phyloP scores from a whole-genome alignment of 495 filamentous ascomycete species.

The Neurospora terricola region DNA sequence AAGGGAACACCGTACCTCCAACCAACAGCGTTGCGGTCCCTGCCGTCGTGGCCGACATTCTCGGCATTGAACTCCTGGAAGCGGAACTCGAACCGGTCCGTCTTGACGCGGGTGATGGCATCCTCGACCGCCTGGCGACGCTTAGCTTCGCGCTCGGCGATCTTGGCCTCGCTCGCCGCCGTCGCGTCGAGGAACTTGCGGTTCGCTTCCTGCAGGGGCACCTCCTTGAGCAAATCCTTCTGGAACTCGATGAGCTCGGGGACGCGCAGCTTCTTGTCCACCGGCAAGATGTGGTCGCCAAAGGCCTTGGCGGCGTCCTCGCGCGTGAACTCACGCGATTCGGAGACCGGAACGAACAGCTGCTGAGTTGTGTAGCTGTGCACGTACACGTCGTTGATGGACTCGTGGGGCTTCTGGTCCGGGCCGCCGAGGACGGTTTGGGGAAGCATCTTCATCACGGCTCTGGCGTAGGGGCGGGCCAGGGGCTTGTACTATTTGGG shows the following conservation, averaged over 20 bases:
- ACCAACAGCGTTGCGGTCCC: slow-evolving; percentile 47
- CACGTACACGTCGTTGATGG: slow-evolving; percentile 83
- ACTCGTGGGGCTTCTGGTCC: slow-evolving; percentile 50
- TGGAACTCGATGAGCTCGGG: slow-evolving; percentile 68
- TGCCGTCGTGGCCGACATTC: slow-evolving; percentile 35
- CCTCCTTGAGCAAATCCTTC: slow-evolving; percentile 25
- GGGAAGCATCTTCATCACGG: slow-evolving; percentile 76
- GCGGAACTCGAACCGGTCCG: slow-evolving; percentile 64
- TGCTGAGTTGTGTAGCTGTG: slow-evolving; percentile 72
- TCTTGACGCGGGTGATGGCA: slow-evolving; percentile 35
- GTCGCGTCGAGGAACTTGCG: slow-evolving; percentile 17
- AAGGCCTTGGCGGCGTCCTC: slow-evolving; percentile 84
- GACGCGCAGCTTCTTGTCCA: slow-evolving; percentile 80
- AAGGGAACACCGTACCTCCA: slow-evolving; percentile 44
- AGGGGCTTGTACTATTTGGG: slow-evolving; percentile 59
- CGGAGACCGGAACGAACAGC: slow-evolving; percentile 81
- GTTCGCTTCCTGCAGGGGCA: slow-evolving; percentile 24
- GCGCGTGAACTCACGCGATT: slow-evolving; percentile 84
- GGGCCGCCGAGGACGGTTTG: slow-evolving; percentile 19
- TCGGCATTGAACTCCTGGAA: slow-evolving; percentile 54
- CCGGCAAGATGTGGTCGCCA: slow-evolving; percentile 57
- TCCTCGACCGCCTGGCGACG: slow-evolving; percentile 30
- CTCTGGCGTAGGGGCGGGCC: slow-evolving; percentile 63
- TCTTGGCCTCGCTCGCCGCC: slow-evolving; percentile 22
- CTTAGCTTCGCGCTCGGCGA: slow-evolving; percentile 31